Percentiles rank a stretch among this genome's conserved stretches.
Conservation (phyloP, 208 protist species). For the Tritrichomonas musculus region DNA sequence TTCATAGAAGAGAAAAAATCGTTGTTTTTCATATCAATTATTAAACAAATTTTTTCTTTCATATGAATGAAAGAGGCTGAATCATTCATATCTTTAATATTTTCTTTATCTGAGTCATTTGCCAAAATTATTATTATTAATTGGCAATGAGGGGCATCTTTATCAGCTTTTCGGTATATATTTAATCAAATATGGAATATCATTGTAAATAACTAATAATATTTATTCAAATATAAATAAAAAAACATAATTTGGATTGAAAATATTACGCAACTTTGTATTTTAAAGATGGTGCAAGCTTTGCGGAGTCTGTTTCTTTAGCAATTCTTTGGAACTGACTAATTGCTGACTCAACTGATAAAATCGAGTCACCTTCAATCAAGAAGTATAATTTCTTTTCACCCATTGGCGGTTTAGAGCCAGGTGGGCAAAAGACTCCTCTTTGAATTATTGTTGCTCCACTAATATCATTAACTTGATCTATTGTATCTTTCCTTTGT, state of each 20-base stretch:
- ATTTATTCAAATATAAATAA: no score
- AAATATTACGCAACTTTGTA: not conserved
- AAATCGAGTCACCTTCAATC: slow-evolving; percentile 62
- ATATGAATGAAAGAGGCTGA: no score
- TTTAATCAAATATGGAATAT: no score
- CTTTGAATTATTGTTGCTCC: slow-evolving; percentile 64
- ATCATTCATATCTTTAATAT: no score
- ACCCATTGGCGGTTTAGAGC: slow-evolving; percentile 51
- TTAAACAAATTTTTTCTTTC: no score
- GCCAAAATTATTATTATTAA: no score
- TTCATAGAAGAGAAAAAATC: no score
- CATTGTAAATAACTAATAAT: no score
- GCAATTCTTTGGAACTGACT: slow-evolving; percentile 57
- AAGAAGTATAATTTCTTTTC: slow-evolving; percentile 71
- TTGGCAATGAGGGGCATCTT: no score
- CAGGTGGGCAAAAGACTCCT: slow-evolving; percentile 60
- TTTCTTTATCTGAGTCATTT: no score
- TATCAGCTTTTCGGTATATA: no score
- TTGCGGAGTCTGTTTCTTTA: slow-evolving; percentile 44
- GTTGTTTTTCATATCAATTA: no score
- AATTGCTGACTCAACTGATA: slow-evolving; percentile 54
- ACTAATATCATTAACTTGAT: slow-evolving; percentile 56
- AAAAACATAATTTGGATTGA: not conserved
- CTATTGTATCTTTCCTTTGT: slow-evolving; percentile 50
- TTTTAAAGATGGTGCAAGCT: not conserved